Conservation (phyloP, 2,329 filamentous ascomycete genomes). For the Trichoderma atrobrunneum region DNA sequence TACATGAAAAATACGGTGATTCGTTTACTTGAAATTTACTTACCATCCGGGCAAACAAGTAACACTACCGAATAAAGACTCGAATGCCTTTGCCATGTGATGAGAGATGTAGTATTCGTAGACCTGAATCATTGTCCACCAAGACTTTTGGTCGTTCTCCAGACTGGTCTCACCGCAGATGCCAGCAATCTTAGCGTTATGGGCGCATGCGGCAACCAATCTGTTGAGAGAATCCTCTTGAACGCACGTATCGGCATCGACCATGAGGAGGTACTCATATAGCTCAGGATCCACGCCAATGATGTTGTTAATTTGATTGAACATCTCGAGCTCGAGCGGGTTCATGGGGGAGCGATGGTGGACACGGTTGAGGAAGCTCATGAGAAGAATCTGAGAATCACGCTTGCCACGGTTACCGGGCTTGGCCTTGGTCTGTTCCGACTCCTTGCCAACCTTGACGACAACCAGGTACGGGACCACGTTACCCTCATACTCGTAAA, state of each 20-base stretch:
- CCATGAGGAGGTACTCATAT: constrained; percentile 96
- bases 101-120: constrained; percentile 99
- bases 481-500: constrained; percentile 97
- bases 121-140: constrained; percentile 99
- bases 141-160: constrained; percentile 90
- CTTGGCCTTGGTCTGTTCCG: constrained; percentile 85
- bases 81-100: constrained; percentile 93
- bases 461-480: constrained; percentile 95
- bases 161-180: constrained; percentile 96
- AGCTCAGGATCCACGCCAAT: constrained; percentile 97
- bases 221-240: constrained; percentile 88
- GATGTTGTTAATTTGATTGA: constrained; percentile 98
- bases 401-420: constrained; percentile 98
- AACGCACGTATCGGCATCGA: constrained; percentile 95
- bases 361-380: constrained; percentile 97
- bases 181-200: constrained; percentile 93
- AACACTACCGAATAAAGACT: constrained; percentile 95
- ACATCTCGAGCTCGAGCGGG: constrained; percentile 94
- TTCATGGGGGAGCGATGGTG: constrained; percentile 94
- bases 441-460: constrained; percentile 96
- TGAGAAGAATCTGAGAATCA: constrained; percentile 91
- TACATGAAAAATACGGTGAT: not conserved
- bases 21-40: constrained; percentile 39
- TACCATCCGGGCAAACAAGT: constrained; percentile 99
- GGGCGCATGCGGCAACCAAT: constrained; percentile 85